Evolutionary conservation across 148 eudicot species (phyloP), one percentile per base, ranked within the genome.

Genomic region (Beta vulgaris): DNA sequence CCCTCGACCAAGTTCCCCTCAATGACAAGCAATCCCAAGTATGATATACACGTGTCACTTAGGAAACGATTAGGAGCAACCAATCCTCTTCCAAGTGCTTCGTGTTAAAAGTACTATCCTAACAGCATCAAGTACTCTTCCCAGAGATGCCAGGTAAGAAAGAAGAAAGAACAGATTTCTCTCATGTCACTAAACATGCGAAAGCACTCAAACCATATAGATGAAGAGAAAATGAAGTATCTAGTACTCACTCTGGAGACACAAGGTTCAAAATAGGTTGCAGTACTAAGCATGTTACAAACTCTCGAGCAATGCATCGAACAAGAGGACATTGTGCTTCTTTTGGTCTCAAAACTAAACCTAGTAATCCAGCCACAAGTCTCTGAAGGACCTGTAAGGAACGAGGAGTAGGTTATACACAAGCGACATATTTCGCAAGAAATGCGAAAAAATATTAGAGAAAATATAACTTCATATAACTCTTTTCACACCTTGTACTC

Each of bases 401-500:
- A 63, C 40, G 71, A 70, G 66, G 34, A 76, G 66, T 71, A 78
- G 62, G 78, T 75, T 29, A 69, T 61, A 76, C 29, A 73, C 74
- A 78, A 69, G 57, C 49, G 68, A 55, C 54, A 31, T 31, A 74
- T 63, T 5, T 55, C 12, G 65, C 76, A 72, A 25, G n/a, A 65
- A 32, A 68, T n/a, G 28, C 40, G 58, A 65, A 34, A 31, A 65
- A 68, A 18, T n/a, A 72, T 16, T 70, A 15, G 44, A 75, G 43
- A 28, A 68, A 28, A 62, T 26, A 26, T 29, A 73, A 40, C 64
- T 75, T 73, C 81, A 75, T 80, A 75, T 77, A 70, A 78, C 81
- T 75, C 80, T 82, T 80, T 76, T 74, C 87, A 82, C 88, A 95
- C 99, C 97, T 92, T 95, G 94, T 95, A 95, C 96, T 95, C 99